phyloP scores from a whole-genome alignment of 768 basidiomycete genomes.

The Suillus tomentosus region DNA sequence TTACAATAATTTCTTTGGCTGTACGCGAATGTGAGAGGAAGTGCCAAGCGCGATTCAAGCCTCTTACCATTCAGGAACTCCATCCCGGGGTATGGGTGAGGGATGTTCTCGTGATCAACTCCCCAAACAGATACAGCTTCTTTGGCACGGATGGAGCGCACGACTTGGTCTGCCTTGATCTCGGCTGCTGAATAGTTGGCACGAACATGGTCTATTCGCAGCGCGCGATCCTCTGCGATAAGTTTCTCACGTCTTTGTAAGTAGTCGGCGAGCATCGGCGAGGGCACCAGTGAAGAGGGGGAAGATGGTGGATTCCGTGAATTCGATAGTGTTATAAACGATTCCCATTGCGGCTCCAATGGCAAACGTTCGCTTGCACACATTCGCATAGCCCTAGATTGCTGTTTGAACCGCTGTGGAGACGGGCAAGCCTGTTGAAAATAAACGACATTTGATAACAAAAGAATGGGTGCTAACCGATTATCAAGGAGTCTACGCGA shows the following conservation, averaged over 20 bases:
- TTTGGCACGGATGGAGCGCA: constrained; percentile 51
- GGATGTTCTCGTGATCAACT: constrained; percentile 49
- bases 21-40: constrained; percentile 7
- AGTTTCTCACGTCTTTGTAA: constrained; percentile 25
- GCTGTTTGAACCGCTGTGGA: not conserved
- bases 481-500: not conserved
- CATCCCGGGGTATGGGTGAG: constrained; percentile 74
- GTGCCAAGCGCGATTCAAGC: not conserved
- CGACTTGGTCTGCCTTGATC: constrained; percentile 52
- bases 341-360: not conserved
- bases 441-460: not conserved
- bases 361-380: not conserved
- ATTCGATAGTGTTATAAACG: not conserved
- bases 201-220: constrained; percentile 46
- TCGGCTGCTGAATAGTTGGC: constrained; percentile 42
- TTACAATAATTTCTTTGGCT: constrained; percentile 37
- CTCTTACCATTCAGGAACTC: constrained; percentile 65
- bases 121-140: constrained; percentile 63
- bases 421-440: not conserved
- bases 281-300: not conserved
- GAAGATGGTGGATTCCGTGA: too few relatives aligned
- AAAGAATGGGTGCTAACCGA: not conserved
- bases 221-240: constrained; percentile 45
- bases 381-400: not conserved
- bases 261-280: constrained; percentile 14